Percentiles rank a stretch among this genome's conserved stretches.
These are phyloP conservation scores for Metarhizium humberi DNA, from an alignment of 2,329 filamentous ascomycete genomes.

Conservation along the genomic window DNA sequence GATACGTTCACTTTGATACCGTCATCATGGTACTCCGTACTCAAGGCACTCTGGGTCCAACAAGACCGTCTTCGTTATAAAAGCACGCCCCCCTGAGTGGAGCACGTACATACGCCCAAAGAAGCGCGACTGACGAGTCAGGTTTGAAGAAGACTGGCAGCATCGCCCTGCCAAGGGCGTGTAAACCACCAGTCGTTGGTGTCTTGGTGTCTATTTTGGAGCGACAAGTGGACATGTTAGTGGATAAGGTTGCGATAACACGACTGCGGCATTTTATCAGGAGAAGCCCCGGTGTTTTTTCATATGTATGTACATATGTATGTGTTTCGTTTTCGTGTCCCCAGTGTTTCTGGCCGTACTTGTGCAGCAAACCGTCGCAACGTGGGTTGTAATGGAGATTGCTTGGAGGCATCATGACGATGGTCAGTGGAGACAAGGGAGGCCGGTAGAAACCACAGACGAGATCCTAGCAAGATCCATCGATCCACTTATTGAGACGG, in stretches of 20 bases:
- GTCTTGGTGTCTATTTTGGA: constrained; percentile 5
- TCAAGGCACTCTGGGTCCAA: neutral
- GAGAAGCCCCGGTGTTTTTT: constrained; percentile 10
- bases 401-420: constrained; percentile 6
- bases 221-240: constrained; percentile 11
- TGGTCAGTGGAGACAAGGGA: constrained; percentile 6
- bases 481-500: constrained; percentile 7
- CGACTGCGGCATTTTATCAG: constrained; percentile 20
- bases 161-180: constrained; percentile 2
- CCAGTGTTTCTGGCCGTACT: constrained; percentile 9
- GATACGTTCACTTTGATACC: neutral
- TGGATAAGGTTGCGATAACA: constrained; percentile 17
- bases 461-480: constrained; percentile 8
- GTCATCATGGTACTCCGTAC: neutral
- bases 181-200: constrained; percentile 2
- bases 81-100: neutral
- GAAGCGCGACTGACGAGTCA: constrained; percentile 1
- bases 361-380: constrained; percentile 2
- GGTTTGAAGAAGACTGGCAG: neutral
- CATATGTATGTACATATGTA: neutral
- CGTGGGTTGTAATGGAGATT: constrained; percentile 4
- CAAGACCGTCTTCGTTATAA: neutral
- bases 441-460: neutral
- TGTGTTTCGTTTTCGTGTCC: constrained; percentile 17
- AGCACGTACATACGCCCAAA: neutral